Conservation (phyloP, 2,329 filamentous ascomycete species). For the Claviceps pazoutovae region DNA sequence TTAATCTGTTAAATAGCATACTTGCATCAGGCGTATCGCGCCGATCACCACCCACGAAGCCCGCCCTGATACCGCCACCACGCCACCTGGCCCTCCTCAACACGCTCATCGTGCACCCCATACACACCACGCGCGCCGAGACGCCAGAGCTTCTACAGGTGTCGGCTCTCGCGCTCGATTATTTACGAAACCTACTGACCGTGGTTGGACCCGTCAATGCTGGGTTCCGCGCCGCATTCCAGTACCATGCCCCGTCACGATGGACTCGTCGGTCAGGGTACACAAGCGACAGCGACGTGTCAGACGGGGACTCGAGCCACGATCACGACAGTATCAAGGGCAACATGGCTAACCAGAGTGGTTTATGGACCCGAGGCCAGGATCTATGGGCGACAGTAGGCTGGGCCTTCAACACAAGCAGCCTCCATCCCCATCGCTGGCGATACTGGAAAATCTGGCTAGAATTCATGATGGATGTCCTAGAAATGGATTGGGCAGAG, state of each 20-base stretch:
- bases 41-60: constrained; percentile 15
- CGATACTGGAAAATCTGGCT: constrained; percentile 70
- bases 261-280: constrained; percentile 20
- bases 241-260: constrained; percentile 34
- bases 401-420: constrained; percentile 87
- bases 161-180: constrained; percentile 51
- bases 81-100: constrained; percentile 64
- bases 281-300: constrained; percentile 27
- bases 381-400: constrained; percentile 85
- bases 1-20: constrained; percentile 51
- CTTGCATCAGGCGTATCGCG: constrained; percentile 37
- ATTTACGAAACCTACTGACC: constrained; percentile 53
- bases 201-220: constrained; percentile 56
- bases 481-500: constrained; percentile 57
- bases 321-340: constrained; percentile 41
- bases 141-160: constrained; percentile 47
- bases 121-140: constrained; percentile 58
- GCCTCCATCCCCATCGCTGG: constrained; percentile 61
- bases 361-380: constrained; percentile 60
- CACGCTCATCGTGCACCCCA: constrained; percentile 71
- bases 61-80: constrained; percentile 52
- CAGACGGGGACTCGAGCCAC: constrained; percentile 27
- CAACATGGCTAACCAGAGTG: constrained; percentile 47
- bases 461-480: constrained; percentile 60
- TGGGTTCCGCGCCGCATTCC: constrained; percentile 58